Base-by-base conservation (phyloP, 345 rosid species). In the Hibiscus trionum region DNA sequence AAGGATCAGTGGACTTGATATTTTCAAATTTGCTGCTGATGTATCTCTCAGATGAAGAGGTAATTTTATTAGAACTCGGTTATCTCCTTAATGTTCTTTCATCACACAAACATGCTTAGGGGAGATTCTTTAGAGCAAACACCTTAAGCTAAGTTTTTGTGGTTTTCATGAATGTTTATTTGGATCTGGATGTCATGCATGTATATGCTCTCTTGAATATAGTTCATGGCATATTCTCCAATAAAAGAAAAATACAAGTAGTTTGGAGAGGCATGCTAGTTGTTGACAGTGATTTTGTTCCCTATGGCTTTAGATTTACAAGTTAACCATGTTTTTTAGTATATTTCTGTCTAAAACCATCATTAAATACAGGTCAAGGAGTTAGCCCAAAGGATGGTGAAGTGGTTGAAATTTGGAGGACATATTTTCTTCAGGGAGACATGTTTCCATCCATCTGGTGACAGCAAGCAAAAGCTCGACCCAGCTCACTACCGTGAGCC, bases 401-500 rank as follows among this genome's bases (percentile, higher is more conserved):
- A 81, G 72, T 95, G 97, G 99, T 77, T 93, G n/a, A 95, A 87
- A 84, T 86, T 83, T 56, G 98, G 97, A 1, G 98, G 99, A 10
- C 82, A 75, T 77, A 88, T 95, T 72, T 95, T 95, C 88, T 92
- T 95, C 77, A 82, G 98, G 74, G 99, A 95, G 84, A 89, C 98
- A 66, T 95, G 99, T 78, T 90, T 95, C 77, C 94, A 92, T 81
- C 98, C 84, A 81, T 95, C 99, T 67, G 98, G 97, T 74, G 99
- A 92, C 80, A 79, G 82, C 73, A 90, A 88, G 80, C 79, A 96
- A 37, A 95, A 90, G 80, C 61, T 71, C 72, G 91, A 90, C 78
- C 99, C 98, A 60, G 87, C 99, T 62, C 99, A 90, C 82, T 95
- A 95, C 81, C 93, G 97, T 35, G 99, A 95, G 75, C 99, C 99